Evolutionary conservation across 2,329 filamentous ascomycete species (phyloP).

Genomic region (Xylariaceae sp.): DNA sequence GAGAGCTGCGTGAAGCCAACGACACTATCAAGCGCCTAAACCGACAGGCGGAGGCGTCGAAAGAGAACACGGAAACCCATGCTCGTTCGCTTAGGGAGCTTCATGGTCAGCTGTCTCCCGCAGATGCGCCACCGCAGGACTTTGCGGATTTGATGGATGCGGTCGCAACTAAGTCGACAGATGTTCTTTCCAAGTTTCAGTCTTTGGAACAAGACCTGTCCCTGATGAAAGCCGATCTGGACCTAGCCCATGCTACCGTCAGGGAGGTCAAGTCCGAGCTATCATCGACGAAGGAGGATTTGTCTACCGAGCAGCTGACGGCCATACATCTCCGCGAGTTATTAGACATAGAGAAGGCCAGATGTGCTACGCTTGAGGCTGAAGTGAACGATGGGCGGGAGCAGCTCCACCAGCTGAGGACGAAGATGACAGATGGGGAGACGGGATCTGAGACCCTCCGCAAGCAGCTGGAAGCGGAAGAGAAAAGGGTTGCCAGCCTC

Average conservation of each 20-base stretch:
- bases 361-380: constrained; percentile 46
- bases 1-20: constrained; percentile 48
- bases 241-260: constrained; percentile 50
- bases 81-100: constrained; percentile 52
- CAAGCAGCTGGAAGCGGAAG: constrained; percentile 69
- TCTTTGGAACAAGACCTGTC: constrained; percentile 55
- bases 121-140: constrained; percentile 49
- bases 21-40: constrained; percentile 49
- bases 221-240: constrained; percentile 58
- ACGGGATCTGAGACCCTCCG: constrained; percentile 75
- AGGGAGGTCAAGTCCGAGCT: constrained; percentile 54
- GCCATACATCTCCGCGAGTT: constrained; percentile 49
- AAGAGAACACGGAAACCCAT: constrained; percentile 49
- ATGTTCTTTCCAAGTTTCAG: constrained; percentile 54
- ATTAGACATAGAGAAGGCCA: constrained; percentile 49
- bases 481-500: constrained; percentile 62
- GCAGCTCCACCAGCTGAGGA: constrained; percentile 63
- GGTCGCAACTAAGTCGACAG: constrained; percentile 52
- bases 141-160: constrained; percentile 53
- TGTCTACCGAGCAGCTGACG: constrained; percentile 47
- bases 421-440: constrained; percentile 74
- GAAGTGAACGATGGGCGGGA: constrained; percentile 60
- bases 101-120: constrained; percentile 52
- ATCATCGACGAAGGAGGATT: constrained; percentile 45
- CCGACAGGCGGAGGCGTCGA: constrained; percentile 44